Conservation (phyloP, 2,329 filamentous ascomycete species). For the Aspergillus pseudoviridinutans region DNA sequence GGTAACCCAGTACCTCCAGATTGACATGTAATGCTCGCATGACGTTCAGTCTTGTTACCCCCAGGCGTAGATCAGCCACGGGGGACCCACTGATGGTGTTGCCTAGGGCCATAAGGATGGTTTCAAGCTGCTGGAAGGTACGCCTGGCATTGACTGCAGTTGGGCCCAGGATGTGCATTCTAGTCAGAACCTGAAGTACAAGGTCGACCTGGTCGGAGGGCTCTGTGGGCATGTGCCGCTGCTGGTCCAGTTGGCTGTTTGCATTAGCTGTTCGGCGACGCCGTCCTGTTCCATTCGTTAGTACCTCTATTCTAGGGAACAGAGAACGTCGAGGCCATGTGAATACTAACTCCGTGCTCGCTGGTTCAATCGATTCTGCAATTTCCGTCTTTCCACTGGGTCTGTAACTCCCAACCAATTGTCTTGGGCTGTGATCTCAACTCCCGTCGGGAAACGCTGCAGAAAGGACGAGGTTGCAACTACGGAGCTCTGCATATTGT, state of each 20-base stretch:
- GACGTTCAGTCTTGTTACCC: constrained; percentile 11
- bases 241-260: too few species aligned
- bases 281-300: not conserved
- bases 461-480: too few species aligned
- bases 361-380: constrained; percentile 20
- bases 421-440: too few species aligned
- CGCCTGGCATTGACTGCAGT: not conserved
- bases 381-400: constrained; percentile 10
- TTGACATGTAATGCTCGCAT: constrained; percentile 11
- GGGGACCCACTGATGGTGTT: not conserved
- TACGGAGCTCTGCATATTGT: too few species aligned
- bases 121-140: constrained; percentile 1
- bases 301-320: not conserved
- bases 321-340: too few species aligned
- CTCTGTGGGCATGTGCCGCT: too few species aligned
- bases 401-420: constrained; percentile 7
- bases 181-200: not conserved
- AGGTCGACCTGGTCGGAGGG: not conserved
- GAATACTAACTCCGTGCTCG: constrained; percentile 14
- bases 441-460: too few species aligned
- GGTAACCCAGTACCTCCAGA: constrained; percentile 8
- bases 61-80: constrained; percentile 8
- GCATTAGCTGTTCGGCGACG: too few species aligned
- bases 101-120: not conserved
- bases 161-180: not conserved